phyloP scores from a whole-genome alignment of 2,329 filamentous ascomycete genomes.

The Ophiostoma sp. region DNA sequence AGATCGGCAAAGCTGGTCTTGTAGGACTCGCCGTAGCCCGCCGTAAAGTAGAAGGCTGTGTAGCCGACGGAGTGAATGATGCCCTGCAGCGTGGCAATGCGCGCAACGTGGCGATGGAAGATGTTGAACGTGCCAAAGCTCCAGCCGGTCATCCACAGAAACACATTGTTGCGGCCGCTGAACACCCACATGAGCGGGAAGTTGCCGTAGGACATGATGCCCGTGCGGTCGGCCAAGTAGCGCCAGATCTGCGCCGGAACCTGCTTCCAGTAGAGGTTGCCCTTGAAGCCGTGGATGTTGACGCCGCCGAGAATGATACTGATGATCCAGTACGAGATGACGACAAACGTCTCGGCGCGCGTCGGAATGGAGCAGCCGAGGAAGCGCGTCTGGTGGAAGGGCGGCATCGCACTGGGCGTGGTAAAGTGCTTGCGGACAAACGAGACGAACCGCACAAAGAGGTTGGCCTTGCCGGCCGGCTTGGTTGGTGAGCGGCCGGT shows the following conservation, averaged over 20 bases:
- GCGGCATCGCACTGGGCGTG: conserved; percentile 22
- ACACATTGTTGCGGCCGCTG: conserved; percentile 58
- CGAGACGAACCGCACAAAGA: background rate
- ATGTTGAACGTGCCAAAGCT: conserved; percentile 60
- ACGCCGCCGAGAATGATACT: conserved; percentile 20
- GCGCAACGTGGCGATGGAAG: conserved; percentile 62
- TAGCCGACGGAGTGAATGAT: conserved; percentile 59
- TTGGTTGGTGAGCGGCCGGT: background rate
- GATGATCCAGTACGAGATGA: conserved; percentile 25
- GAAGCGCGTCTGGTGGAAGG: conserved; percentile 24
- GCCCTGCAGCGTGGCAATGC: conserved; percentile 56
- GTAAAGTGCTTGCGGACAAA: conserved; percentile 22
- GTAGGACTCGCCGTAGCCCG: background rate
- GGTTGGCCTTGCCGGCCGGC: background rate
- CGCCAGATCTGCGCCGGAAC: conserved; percentile 23
- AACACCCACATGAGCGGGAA: conserved; percentile 42
- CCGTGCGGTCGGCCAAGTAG: conserved; percentile 28
- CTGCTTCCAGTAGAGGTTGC: background rate
- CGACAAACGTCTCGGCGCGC: conserved; percentile 25
- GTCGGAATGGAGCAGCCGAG: conserved; percentile 27
- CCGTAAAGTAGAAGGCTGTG: conserved; percentile 32
- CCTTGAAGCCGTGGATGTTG: conserved; percentile 16
- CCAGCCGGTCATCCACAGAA: conserved; percentile 64
- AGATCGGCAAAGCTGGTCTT: background rate
- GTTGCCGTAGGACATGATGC: conserved; percentile 25